Conservation (phyloP, 306 rosid genomes). For the Cicer cuneatum region DNA sequence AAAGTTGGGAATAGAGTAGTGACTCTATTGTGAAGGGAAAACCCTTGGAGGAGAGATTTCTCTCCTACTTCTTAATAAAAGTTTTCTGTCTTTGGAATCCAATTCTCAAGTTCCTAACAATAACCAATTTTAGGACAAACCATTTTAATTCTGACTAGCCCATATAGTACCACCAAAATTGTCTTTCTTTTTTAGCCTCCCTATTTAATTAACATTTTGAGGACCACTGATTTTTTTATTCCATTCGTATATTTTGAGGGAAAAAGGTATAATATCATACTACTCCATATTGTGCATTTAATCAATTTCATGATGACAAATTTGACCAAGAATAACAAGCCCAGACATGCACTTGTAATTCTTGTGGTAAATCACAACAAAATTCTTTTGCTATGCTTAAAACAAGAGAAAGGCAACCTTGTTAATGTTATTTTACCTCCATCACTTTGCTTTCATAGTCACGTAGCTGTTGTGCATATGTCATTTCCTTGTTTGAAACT, state of each 20-base stretch:
- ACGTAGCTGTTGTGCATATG: constrained; percentile 91
- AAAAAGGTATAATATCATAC: background rate
- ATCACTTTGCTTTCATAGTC: constrained; percentile 93
- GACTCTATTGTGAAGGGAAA: too few species aligned
- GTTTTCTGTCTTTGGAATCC: too few species aligned
- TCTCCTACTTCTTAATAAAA: too few species aligned
- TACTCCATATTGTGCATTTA: constrained; percentile 1
- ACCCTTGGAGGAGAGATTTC: too few species aligned
- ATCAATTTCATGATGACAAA: constrained; percentile 23
- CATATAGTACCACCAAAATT: constrained; percentile 2
- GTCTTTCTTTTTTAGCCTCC: background rate
- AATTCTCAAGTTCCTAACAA: too few species aligned
- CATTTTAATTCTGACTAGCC: constrained; percentile 4
- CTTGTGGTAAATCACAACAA: constrained; percentile 25
- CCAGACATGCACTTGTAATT: constrained; percentile 33
- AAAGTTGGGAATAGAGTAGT: too few species aligned
- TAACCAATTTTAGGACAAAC: background rate
- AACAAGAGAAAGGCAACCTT: constrained; percentile 35
- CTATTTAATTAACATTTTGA: background rate
- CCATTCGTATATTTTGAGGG: background rate
- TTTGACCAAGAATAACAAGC: constrained; percentile 31
- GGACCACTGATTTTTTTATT: background rate
- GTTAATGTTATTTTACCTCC: constrained; percentile 62
- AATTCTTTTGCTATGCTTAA: constrained; percentile 1
- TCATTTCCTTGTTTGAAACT: constrained; percentile 99